Evolutionary conservation across 257 asterid species (phyloP), one percentile per base, ranked within the genome.

Genomic region (Capsicum pubescens): DNA sequence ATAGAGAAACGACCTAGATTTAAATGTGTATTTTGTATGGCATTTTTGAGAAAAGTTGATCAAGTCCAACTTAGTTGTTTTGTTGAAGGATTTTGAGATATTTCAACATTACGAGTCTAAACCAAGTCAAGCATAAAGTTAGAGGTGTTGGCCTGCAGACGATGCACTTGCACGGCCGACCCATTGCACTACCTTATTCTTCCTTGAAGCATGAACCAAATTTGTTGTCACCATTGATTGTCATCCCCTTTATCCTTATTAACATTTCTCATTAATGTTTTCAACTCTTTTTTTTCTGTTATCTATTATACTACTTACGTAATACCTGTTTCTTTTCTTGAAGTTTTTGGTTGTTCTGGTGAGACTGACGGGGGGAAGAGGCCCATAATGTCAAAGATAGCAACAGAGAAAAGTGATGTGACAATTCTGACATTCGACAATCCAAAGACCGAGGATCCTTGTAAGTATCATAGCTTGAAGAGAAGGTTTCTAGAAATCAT

Each of bases 291-390:
- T 83, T 74, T 67, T 14, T 42, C 8, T 46, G 50, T 79, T 54
- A 79, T 63, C 68, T 72, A 64, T 84, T 9, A 50, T 64, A 72
- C 82, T 13, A 58, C 88, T 88, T 83, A 90, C 86, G 35, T 36
- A 81, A 69, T 67, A 76, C 80, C 78, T 85, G n/a, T 61, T 66
- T 13, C 74, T 64, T 81, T 84, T 68, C 86, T 67, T 88, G 86
- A 87, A 94, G 99, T 96, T 86, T 68, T 92, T 84, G 99, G 99
- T 82, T 94, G 98, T 84, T 84, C 46, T 82, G 99, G 99, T 50
- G 99, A 96, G 86, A 79, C 83, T 2, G 97, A 94, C 54, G 91
- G 98, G 90, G 98, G 98, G 74, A 94, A 96, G 92, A 93, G 99
- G 79, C 99, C 98, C 10, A 81, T 91, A 87, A 96, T 96, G 99